Conservation (phyloP, 139 green algal genomes). For the Yamagishiella unicocca region DNA sequence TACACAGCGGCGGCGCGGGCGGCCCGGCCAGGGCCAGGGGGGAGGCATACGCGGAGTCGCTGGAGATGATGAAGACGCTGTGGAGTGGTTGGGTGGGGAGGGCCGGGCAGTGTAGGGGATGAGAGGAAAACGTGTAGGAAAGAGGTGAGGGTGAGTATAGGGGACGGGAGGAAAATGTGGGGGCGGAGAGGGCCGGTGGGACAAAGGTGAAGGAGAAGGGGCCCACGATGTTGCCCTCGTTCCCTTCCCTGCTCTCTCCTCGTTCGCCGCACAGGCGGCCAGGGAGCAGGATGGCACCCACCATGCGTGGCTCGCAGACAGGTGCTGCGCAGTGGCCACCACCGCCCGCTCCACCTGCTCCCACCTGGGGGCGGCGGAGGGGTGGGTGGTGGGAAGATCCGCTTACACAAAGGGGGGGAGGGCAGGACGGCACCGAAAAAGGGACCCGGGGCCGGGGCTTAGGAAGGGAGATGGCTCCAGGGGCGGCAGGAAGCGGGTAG, state of each 20-base stretch:
- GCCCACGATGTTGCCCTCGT: neutral
- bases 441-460: neutral
- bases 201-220: neutral
- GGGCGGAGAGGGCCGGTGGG: neutral
- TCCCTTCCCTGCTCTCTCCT: neutral
- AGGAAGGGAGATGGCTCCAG: no score
- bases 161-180: neutral
- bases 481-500: no score
- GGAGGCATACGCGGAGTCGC: neutral
- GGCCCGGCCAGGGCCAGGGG: conserved; percentile 14
- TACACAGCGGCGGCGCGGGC: conserved; percentile 16
- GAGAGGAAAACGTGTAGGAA: no score
- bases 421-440: neutral
- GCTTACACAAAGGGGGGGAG: no score
- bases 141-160: no score
- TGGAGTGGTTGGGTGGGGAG: neutral
- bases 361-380: neutral
- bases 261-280: no score
- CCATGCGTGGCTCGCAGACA: conserved; percentile 22
- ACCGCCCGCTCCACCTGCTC: conserved; percentile 31
- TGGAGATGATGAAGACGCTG: conserved; percentile 27
- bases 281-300: no score
- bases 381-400: no score
- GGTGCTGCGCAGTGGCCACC: conserved; percentile 5
- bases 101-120: neutral